Evolutionary conservation across 2,329 filamentous ascomycete genomes (phyloP), one percentile per base, ranked within the genome.

Genomic region (Sphaerulina vaccinii): DNA sequence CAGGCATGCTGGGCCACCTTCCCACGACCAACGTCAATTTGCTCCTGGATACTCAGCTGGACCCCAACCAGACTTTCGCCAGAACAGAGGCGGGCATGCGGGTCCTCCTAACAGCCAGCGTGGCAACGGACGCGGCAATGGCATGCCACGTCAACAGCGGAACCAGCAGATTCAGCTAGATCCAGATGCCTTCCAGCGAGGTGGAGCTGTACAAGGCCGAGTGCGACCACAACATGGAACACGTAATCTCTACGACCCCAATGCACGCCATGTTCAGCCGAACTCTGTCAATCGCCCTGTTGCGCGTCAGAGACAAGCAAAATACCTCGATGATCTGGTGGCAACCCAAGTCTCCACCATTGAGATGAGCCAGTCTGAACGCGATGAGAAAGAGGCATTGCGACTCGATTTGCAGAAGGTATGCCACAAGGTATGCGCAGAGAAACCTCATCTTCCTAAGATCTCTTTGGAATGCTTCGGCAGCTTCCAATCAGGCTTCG

Each of bases 401-500:
- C 81, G 88, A 42, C 65, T 72, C 39, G 72, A 73, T 21, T 79
- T 95, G 13, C 84, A 92, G 66, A 60, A 69, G 7, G 78, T 88
- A 18, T 87, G 87, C 57, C 80, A 79, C 46, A 68, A 80, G 46
- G 79, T 80, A 1, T 79, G 90, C 43, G 66, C 72, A 5, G 67
- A 73, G 7, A 71, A 78, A 7, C 67, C 73, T 39, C 62, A 68
- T 5, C 65, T 68, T 2, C 77, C 19, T 65, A 73, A 8, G 80
- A 79, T 45, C 79, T 92, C n/a, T 47, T 75, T 95, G 11, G 83
- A 83, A 61, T 89, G 86, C 63, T 95, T 93, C 65, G 90, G 90
- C 4, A 95, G 90, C 66, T 76, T 95, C 40, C 81, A 82, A 16
- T 91, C 90, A 10, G 90, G 90, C 0, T 95, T 95, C 70, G 91